phyloP scores from a whole-genome alignment of 148 eudicot species.

The Arbutus unedo region DNA sequence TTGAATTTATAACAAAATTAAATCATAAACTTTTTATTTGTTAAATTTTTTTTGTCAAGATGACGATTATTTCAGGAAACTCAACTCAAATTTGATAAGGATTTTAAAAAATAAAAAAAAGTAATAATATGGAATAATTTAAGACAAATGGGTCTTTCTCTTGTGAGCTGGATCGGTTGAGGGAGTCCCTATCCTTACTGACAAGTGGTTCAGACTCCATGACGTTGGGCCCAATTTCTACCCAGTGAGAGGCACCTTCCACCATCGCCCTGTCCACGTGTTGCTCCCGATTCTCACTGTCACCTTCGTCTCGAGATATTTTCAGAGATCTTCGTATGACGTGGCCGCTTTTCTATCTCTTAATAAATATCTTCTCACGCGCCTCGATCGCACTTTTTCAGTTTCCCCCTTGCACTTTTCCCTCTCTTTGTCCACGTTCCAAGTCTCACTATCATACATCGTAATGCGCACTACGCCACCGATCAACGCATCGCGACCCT shows the following conservation, averaged over 20 bases:
- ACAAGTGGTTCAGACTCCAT: background rate
- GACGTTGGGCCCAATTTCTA: background rate
- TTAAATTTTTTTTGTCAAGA: too few relatives aligned
- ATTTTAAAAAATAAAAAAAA: too few relatives aligned
- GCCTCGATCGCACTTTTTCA: slow-evolving; percentile 16
- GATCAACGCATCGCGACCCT: background rate
- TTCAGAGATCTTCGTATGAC: slow-evolving; percentile 42
- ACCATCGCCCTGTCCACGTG: background rate
- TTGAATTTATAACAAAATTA: too few relatives aligned
- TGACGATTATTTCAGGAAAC: too few relatives aligned
- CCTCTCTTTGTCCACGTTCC: slow-evolving; percentile 22
- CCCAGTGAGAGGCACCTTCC: background rate
- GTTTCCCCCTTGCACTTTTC: slow-evolving; percentile 13
- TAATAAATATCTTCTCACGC: slow-evolving; percentile 31
- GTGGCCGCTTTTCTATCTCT: slow-evolving; percentile 50
- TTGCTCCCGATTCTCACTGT: background rate
- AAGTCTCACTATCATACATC: slow-evolving; percentile 4
- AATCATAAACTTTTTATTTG: too few relatives aligned
- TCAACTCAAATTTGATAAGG: too few relatives aligned
- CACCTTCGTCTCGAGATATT: background rate
- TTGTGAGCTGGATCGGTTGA: background rate
- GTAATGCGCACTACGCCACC: background rate
- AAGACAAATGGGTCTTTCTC: too few relatives aligned
- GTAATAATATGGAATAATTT: too few relatives aligned
- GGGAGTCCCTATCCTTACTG: background rate